These are phyloP conservation scores for Scheffersomyces amazonensis DNA, from an alignment of 805 yeast genomes.

Conservation along the genomic window DNA sequence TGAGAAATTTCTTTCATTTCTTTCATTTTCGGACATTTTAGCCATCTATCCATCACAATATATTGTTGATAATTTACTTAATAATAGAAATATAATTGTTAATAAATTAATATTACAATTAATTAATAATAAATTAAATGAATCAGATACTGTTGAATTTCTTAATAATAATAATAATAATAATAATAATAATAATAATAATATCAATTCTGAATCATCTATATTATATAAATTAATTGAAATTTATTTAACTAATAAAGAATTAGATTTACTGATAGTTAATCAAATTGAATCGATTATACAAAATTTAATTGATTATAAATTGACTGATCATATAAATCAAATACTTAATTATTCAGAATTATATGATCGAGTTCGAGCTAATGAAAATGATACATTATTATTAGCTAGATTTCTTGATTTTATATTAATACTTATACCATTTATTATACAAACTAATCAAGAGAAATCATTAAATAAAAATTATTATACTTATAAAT, in stretches of 20 bases:
- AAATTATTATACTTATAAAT: conserved; percentile 8
- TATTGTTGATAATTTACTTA: conserved; percentile 10
- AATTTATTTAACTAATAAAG: conserved; percentile 2
- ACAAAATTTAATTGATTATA: not conserved
- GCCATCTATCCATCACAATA: conserved; percentile 13
- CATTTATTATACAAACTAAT: conserved; percentile 6
- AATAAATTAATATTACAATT: conserved; percentile 1
- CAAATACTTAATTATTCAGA: conserved; percentile 7
- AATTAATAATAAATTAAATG: not conserved
- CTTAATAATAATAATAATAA: not conserved
- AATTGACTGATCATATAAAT: conserved; percentile 1
- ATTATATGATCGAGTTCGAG: conserved; percentile 1
- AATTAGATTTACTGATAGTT: conserved; percentile 4
- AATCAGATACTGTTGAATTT: not conserved
- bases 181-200: not conserved
- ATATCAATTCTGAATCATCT: not conserved
- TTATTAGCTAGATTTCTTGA: conserved; percentile 18
- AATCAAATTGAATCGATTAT: conserved; percentile 10
- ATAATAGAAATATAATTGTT: not conserved
- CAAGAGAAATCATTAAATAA: conserved; percentile 1
- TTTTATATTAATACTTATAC: conserved; percentile 11
- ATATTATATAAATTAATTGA: conserved; percentile 1
- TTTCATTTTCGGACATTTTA: conserved; percentile 12
- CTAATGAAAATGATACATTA: conserved; percentile 9
- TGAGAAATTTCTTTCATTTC: conserved; percentile 6